Conservation (phyloP, 441 rosid species). For the Gossypium davidsonii region DNA sequence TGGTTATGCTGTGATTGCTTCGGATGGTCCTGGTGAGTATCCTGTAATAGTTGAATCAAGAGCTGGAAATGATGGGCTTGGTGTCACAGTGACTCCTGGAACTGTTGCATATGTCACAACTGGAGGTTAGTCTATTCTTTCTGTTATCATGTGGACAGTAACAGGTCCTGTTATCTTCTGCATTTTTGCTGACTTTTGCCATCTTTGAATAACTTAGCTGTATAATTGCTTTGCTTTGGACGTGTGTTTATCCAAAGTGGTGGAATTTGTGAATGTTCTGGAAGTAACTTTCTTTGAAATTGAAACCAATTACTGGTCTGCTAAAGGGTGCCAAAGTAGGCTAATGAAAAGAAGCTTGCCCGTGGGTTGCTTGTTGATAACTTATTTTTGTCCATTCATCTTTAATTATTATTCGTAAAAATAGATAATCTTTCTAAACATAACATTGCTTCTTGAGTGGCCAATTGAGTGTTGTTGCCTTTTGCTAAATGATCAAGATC, state of each 20-base stretch:
- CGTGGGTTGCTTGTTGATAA: neutral
- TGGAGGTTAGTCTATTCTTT: constrained; percentile 55
- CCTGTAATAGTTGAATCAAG: constrained; percentile 82
- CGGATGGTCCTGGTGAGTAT: constrained; percentile 98
- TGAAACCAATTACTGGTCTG: neutral
- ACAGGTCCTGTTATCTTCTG: neutral
- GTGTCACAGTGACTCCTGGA: constrained; percentile 71
- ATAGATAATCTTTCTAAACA: neutral
- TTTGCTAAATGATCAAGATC: neutral
- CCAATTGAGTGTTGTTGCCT: neutral
- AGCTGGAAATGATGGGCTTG: constrained; percentile 93
- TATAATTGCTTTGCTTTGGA: neutral
- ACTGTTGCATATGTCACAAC: constrained; percentile 96
- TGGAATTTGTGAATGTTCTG: neutral
- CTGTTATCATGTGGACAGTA: neutral
- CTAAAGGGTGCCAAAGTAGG: neutral
- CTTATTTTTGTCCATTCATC: neutral
- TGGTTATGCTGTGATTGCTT: constrained; percentile 87
- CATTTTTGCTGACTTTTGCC: neutral
- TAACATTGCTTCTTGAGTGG: neutral
- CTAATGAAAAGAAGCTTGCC: neutral
- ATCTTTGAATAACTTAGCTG: neutral
- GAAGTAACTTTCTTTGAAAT: neutral
- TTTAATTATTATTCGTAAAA: neutral
- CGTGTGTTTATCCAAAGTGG: neutral